These are phyloP conservation scores for Epichloe festucae DNA, from an alignment of 2,329 filamentous ascomycete species.

Conservation along the genomic window DNA sequence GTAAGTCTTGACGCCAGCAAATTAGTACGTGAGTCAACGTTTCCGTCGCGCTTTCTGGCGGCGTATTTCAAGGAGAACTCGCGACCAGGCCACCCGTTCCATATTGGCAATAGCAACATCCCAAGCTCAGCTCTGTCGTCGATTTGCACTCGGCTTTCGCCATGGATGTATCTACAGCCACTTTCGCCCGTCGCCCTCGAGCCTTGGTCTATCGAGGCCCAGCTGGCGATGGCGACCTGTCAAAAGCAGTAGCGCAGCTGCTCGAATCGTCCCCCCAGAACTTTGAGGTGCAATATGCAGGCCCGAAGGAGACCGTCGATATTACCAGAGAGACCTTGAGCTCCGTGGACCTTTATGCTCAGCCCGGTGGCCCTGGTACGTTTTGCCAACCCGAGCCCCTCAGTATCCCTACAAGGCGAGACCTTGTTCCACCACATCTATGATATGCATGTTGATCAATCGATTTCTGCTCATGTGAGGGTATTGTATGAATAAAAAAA, in stretches of 20 bases:
- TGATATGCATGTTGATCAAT: background rate
- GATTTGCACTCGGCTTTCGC: background rate
- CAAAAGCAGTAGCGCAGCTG: constrained; percentile 10
- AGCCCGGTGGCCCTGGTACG: constrained; percentile 11
- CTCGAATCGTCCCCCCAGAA: constrained; percentile 10
- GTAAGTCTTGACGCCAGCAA: background rate
- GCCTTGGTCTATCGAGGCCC: constrained; percentile 14
- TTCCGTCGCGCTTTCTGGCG: background rate
- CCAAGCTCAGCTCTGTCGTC: background rate
- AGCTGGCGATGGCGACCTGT: constrained; percentile 8
- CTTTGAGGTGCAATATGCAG: constrained; percentile 12
- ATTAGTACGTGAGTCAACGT: background rate
- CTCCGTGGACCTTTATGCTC: constrained; percentile 10
- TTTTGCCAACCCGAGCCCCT: background rate
- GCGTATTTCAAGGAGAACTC: background rate
- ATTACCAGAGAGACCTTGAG: constrained; percentile 7
- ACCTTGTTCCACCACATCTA: background rate
- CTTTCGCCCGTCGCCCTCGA: constrained; percentile 1
- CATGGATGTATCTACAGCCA: background rate
- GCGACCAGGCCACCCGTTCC: background rate
- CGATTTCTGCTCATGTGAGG: background rate
- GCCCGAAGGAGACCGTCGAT: constrained; percentile 10
- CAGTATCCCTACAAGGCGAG: background rate
- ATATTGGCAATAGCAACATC: background rate
- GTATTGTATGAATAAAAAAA: background rate